These are phyloP conservation scores for Uronychia setigera DNA, from an alignment of 73 alveolate genomes.

Conservation along the genomic window DNA sequence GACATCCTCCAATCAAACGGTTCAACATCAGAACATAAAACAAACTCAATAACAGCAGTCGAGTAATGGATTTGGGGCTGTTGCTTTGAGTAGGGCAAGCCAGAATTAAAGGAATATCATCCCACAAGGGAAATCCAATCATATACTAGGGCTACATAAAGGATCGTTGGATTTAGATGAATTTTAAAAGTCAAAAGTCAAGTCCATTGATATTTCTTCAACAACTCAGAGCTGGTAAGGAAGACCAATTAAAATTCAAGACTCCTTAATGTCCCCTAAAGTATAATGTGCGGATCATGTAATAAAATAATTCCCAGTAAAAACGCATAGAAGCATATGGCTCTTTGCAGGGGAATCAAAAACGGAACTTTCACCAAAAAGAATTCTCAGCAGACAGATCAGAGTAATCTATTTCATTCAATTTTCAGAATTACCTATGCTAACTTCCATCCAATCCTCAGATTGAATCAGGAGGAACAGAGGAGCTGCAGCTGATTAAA, in stretches of 20 bases:
- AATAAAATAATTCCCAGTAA: not conserved
- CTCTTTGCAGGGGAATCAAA: not conserved
- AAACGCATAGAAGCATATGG: not conserved
- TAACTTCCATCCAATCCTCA: not conserved
- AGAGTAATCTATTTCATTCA: not conserved
- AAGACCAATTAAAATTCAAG: no score
- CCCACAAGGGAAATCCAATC: no score
- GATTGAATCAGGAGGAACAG: not conserved
- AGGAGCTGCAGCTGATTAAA: no score
- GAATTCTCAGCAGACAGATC: not conserved
- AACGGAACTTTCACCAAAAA: not conserved
- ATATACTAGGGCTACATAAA: no score
- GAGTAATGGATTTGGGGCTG: no score
- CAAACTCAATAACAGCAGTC: no score
- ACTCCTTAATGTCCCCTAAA: not conserved
- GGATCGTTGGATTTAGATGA: no score
- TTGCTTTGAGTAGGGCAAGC: no score
- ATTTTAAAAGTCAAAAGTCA: not conserved
- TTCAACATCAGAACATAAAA: not conserved
- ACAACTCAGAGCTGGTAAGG: no score
- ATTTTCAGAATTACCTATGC: not conserved
- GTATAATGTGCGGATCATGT: not conserved
- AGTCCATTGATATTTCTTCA: not conserved
- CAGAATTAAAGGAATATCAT: no score
- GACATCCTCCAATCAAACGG: not conserved